These are phyloP conservation scores for Cyberlindnera euphorbiiphila DNA, from an alignment of 805 yeast genomes.

Conservation along the genomic window DNA sequence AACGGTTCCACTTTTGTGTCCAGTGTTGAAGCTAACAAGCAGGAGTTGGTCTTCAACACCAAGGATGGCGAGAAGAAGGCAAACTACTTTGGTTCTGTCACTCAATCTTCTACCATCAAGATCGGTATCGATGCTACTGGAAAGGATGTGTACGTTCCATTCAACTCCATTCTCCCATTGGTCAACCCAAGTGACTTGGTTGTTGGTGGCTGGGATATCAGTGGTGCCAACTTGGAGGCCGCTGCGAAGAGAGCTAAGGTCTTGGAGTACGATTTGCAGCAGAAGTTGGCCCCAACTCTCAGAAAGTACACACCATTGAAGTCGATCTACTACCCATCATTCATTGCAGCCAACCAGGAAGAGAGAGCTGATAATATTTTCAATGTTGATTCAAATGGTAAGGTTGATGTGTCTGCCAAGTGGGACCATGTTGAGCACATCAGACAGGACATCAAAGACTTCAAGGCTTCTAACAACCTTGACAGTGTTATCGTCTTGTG, in stretches of 20 bases:
- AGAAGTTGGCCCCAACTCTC: slow-evolving; percentile 64
- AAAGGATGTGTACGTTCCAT: slow-evolving; percentile 87
- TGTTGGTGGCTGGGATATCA: slow-evolving; percentile 94
- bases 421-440: slow-evolving; percentile 88
- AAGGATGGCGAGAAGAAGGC: slow-evolving; percentile 69
- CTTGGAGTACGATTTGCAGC: slow-evolving; percentile 79
- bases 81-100: slow-evolving; percentile 91
- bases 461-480: slow-evolving; percentile 65
- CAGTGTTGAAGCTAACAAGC: slow-evolving; percentile 79
- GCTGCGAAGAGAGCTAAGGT: slow-evolving; percentile 87
- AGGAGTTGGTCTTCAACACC: slow-evolving; percentile 72
- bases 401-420: slow-evolving; percentile 54
- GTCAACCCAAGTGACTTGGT: slow-evolving; percentile 87
- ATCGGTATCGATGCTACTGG: slow-evolving; percentile 80
- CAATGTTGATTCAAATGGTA: slow-evolving; percentile 50
- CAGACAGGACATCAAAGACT: slow-evolving; percentile 76
- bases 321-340: slow-evolving; percentile 92
- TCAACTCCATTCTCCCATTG: slow-evolving; percentile 84
- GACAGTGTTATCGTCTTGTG: slow-evolving; percentile 89
- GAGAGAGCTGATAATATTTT: slow-evolving; percentile 87
- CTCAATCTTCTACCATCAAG: slow-evolving; percentile 87
- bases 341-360: slow-evolving; percentile 91
- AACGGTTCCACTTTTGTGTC: slow-evolving; percentile 91
- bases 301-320: slow-evolving; percentile 65
- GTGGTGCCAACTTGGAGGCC: slow-evolving; percentile 59